Conservation (phyloP, 108 stramenopile genomes). For the Skeletonema tropicum region DNA sequence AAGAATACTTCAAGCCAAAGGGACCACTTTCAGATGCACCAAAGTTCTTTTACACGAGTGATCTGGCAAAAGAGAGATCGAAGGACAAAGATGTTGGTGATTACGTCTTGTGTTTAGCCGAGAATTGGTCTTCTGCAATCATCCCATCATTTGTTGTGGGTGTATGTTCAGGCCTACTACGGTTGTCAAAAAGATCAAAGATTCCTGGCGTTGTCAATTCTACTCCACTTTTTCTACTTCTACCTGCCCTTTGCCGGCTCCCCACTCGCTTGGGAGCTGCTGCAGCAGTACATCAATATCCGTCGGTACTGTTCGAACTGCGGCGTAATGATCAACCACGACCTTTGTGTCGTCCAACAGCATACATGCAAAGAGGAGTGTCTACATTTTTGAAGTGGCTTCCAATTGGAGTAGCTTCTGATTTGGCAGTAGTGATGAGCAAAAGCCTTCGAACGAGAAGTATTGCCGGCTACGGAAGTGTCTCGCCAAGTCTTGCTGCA, state of each 20-base stretch:
- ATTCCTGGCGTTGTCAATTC: slow-evolving; percentile 14
- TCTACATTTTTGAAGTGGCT: slow-evolving; percentile 29
- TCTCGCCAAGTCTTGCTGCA: background rate
- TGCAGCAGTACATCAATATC: slow-evolving; percentile 66
- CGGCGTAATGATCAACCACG: slow-evolving; percentile 53
- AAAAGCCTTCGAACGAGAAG: background rate
- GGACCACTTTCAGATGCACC: slow-evolving; percentile 11
- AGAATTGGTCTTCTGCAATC: slow-evolving; percentile 71
- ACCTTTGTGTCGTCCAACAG: slow-evolving; percentile 54
- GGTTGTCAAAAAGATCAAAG: slow-evolving; percentile 7
- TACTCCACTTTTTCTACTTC: background rate
- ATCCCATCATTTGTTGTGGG: slow-evolving; percentile 30
- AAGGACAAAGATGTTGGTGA: slow-evolving; percentile 38
- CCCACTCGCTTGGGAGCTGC: slow-evolving; percentile 63
- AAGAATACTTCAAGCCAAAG: slow-evolving; percentile 25
- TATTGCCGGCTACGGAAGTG: background rate
- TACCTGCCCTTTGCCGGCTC: slow-evolving; percentile 29
- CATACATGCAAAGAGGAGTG: slow-evolving; percentile 42
- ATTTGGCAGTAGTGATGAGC: slow-evolving; percentile 33
- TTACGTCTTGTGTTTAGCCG: slow-evolving; percentile 57
- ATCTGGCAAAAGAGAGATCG: background rate
- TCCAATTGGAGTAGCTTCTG: slow-evolving; percentile 54
- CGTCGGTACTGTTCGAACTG: slow-evolving; percentile 57
- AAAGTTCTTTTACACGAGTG: slow-evolving; percentile 19
- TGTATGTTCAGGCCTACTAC: slow-evolving; percentile 1